Percentiles rank a stretch among this genome's conserved stretches.
Conservation (phyloP, 192 early-diverging fungal genomes). For the Coemansia sp. region DNA sequence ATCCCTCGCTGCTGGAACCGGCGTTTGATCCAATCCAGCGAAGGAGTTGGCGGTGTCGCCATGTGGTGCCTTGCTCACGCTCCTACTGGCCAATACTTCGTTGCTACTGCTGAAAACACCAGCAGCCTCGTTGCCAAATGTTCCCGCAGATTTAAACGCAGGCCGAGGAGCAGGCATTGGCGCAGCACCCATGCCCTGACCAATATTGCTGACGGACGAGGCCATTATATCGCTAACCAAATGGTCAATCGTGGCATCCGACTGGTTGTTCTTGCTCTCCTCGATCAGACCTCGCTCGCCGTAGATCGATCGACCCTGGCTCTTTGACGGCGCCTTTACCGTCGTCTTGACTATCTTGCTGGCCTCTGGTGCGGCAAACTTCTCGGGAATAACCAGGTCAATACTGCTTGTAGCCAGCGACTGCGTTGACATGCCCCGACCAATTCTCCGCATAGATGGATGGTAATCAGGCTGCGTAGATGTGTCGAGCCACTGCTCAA, state of each 20-base stretch:
- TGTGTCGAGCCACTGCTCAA: conserved; percentile 24
- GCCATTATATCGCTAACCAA: conserved; percentile 35
- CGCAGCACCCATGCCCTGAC: conserved; percentile 3
- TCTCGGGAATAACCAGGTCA: conserved; percentile 23
- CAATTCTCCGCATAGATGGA: conserved; percentile 1
- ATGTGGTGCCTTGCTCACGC: background rate
- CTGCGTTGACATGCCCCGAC: conserved; percentile 1
- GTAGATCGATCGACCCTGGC: conserved; percentile 22
- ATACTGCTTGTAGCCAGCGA: conserved; percentile 12
- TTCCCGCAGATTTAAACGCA: background rate
- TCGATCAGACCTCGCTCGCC: conserved; percentile 14
- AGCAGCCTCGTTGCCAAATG: conserved; percentile 1
- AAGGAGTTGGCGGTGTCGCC: background rate
- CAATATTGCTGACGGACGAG: conserved; percentile 12
- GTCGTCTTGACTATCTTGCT: conserved; percentile 11
- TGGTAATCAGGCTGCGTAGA: conserved; percentile 11
- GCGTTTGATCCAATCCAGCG: background rate
- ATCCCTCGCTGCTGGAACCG: background rate
- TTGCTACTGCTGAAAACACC: background rate
- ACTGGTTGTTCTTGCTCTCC: conserved; percentile 1
- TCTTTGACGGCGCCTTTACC: background rate
- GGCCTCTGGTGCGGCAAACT: conserved; percentile 12
- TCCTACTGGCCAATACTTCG: background rate
- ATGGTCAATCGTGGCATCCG: conserved; percentile 28
- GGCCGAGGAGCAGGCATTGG: conserved; percentile 12